Evolutionary conservation across 768 basidiomycete species (phyloP).

Genomic region (Auriscalpium orientale): DNA sequence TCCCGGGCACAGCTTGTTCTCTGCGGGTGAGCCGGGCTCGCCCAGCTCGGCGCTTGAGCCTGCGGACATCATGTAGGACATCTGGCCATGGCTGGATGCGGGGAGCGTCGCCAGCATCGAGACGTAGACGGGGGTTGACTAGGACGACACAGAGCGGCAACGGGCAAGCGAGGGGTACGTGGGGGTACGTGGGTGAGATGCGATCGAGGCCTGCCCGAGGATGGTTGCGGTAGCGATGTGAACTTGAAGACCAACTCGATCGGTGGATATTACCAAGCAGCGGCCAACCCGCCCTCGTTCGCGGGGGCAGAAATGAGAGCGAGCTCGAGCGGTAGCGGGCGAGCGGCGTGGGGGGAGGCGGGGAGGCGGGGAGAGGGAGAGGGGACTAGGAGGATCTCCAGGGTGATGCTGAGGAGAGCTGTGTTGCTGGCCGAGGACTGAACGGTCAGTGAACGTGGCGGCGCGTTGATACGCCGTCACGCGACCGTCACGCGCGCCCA

Average conservation of each 20-base stretch:
- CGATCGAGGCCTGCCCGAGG: not conserved
- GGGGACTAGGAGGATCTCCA: not conserved
- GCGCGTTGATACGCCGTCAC: not conserved
- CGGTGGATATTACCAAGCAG: not conserved
- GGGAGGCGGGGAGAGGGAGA: not conserved
- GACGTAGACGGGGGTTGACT: not conserved
- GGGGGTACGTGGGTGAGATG: not conserved
- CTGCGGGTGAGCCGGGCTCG: conserved; percentile 8
- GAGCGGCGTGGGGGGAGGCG: not conserved
- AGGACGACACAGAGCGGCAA: not conserved
- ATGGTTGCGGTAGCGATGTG: conserved; percentile 2
- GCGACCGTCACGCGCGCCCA: not conserved
- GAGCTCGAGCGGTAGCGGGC: not conserved
- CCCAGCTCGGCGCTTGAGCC: not conserved
- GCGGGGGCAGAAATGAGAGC: not conserved
- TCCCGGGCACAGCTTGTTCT: conserved; percentile 70
- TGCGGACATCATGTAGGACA: not conserved
- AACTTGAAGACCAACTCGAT: not conserved
- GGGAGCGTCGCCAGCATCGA: conserved; percentile 10
- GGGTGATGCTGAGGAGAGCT: not conserved
- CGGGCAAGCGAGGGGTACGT: not conserved
- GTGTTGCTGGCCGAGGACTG: not conserved
- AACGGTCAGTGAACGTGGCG: no score
- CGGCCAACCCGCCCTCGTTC: not conserved
- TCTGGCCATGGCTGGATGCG: not conserved